Evolutionary conservation across 2,329 filamentous ascomycete genomes (phyloP).

Genomic region (Claviceps purpurea): DNA sequence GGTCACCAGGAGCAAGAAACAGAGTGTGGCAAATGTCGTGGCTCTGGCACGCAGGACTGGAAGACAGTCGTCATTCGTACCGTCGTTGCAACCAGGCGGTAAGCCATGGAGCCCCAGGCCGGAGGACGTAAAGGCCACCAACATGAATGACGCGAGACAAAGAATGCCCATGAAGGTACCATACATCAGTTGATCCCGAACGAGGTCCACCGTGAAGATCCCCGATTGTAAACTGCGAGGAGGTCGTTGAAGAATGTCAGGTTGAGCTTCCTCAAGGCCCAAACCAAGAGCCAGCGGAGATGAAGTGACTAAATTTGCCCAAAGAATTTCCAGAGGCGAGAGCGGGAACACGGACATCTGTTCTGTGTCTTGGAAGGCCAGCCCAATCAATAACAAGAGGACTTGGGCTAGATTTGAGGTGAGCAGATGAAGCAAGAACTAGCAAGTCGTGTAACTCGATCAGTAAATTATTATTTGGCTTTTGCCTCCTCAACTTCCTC

Average conservation of each 20-base stretch:
- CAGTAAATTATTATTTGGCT: background rate
- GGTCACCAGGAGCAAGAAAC: slow-evolving; percentile 53
- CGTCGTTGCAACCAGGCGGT: slow-evolving; percentile 45
- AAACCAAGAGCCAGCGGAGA: slow-evolving; percentile 59
- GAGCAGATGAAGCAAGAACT: slow-evolving; percentile 52
- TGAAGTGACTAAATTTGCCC: slow-evolving; percentile 64
- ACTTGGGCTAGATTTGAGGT: slow-evolving; percentile 61
- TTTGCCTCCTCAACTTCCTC: background rate
- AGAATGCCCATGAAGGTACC: slow-evolving; percentile 50
- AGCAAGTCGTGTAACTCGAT: background rate
- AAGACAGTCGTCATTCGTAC: slow-evolving; percentile 35
- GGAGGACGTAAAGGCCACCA: slow-evolving; percentile 38
- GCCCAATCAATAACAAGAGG: slow-evolving; percentile 51
- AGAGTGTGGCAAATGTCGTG: slow-evolving; percentile 55
- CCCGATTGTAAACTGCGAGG: slow-evolving; percentile 47
- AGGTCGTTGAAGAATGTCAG: slow-evolving; percentile 53
- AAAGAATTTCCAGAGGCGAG: slow-evolving; percentile 60
- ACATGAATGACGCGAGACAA: slow-evolving; percentile 46
- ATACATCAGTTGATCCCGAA: slow-evolving; percentile 32
- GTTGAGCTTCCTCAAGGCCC: slow-evolving; percentile 54
- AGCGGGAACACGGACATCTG: slow-evolving; percentile 54
- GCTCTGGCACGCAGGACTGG: slow-evolving; percentile 51
- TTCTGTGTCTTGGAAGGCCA: slow-evolving; percentile 50
- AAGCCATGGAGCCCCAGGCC: slow-evolving; percentile 34
- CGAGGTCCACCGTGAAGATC: slow-evolving; percentile 31